Conservation (phyloP, 192 early-diverging fungal species). For the Dispira parvispora region DNA sequence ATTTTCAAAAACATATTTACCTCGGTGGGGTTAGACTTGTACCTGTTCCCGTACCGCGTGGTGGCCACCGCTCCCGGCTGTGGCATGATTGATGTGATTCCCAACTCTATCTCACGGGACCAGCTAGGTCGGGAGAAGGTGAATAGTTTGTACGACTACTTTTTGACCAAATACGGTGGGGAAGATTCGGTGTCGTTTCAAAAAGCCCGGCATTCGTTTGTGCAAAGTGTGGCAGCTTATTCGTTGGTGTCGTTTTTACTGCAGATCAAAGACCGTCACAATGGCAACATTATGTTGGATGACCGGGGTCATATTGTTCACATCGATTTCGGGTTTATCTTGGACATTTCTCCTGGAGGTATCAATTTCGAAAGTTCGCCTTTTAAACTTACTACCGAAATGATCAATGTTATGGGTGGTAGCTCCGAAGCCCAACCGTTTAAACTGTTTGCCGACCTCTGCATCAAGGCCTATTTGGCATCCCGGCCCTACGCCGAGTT, state of each 20-base stretch:
- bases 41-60: constrained; percentile 91
- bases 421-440: constrained; percentile 61
- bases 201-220: constrained; percentile 86
- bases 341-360: constrained; percentile 97
- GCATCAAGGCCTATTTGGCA: constrained; percentile 83
- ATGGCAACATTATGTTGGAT: constrained; percentile 99
- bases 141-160: constrained; percentile 93
- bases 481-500: constrained; percentile 80
- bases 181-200: constrained; percentile 80
- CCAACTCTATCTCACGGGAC: constrained; percentile 89
- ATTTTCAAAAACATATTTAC: constrained; percentile 91
- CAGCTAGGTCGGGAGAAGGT: constrained; percentile 97
- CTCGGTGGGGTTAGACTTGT: constrained; percentile 79
- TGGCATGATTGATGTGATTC: constrained; percentile 98
- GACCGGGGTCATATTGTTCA: constrained; percentile 91
- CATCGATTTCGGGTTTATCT: constrained; percentile 98
- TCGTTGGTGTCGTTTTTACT: constrained; percentile 86
- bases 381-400: constrained; percentile 96
- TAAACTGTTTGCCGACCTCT: constrained; percentile 75
- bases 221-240: constrained; percentile 88
- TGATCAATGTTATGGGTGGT: constrained; percentile 95
- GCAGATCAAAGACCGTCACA: constrained; percentile 98
- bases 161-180: constrained; percentile 76
- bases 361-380: constrained; percentile 89
- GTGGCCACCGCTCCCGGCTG: constrained; percentile 95